A percentile compares a stretch with the other conserved stretches of the same genome.
phyloP scores from a whole-genome alignment of 2,329 filamentous ascomycete genomes.

The Ophiostoma angusticollis region DNA sequence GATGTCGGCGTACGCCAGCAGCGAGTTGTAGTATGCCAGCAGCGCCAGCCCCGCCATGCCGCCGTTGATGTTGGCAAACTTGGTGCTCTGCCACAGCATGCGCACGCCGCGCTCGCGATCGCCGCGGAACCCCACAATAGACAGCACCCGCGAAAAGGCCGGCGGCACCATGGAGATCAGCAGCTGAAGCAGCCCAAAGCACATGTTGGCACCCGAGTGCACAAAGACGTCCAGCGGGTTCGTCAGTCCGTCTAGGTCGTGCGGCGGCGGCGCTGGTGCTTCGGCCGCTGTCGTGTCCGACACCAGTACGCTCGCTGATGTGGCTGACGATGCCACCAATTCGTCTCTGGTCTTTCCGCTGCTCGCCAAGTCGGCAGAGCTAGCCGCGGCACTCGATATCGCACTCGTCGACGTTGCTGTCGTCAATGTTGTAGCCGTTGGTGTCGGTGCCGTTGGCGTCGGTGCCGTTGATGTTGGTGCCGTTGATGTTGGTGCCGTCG shows the following conservation, averaged over 20 bases:
- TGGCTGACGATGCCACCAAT: too few species aligned
- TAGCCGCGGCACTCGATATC: too few species aligned
- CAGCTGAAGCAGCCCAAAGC: conserved; percentile 74
- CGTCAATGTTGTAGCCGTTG: background rate
- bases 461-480: background rate
- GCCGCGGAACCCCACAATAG: conserved; percentile 81
- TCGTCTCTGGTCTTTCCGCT: too few species aligned
- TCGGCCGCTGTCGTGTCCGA: conserved; percentile 4
- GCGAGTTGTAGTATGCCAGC: conserved; percentile 76
- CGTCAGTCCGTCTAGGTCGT: conserved; percentile 52
- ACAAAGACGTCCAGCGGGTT: conserved; percentile 78
- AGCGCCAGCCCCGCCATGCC: conserved; percentile 73
- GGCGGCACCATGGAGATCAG: conserved; percentile 90
- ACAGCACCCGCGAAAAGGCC: conserved; percentile 73
- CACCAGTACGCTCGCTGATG: too few species aligned
- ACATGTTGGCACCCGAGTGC: conserved; percentile 78
- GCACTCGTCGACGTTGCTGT: too few species aligned
- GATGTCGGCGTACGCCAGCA: conserved; percentile 81
- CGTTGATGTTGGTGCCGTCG: background rate
- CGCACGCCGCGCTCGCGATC: conserved; percentile 70
- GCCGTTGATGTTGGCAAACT: conserved; percentile 82
- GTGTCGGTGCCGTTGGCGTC: background rate
- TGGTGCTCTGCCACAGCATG: conserved; percentile 83
- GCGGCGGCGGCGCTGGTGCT: conserved; percentile 21
- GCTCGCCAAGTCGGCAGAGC: too few species aligned